A percentile compares a stretch with the other conserved stretches of the same genome.
Conservation (phyloP, 768 basidiomycete species). For the Hemileccinum impolitum region DNA sequence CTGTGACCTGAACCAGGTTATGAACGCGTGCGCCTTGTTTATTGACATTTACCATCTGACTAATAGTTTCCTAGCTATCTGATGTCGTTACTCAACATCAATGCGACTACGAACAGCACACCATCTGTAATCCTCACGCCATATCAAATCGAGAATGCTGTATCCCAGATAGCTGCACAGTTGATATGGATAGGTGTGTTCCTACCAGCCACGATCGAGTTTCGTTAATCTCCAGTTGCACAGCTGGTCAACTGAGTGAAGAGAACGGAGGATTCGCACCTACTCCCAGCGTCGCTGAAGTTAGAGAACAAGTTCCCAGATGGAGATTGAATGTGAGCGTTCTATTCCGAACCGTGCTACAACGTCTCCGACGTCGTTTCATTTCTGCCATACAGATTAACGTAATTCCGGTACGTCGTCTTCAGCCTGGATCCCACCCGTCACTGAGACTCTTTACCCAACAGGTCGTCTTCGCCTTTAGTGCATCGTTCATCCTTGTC, state of each 20-base stretch:
- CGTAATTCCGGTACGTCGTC: background rate
- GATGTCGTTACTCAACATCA: background rate
- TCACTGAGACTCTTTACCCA: too few species aligned
- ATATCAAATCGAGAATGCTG: background rate
- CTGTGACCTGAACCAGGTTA: too few species aligned
- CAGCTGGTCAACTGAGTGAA: background rate
- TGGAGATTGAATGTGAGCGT: background rate
- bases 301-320: background rate
- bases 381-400: background rate
- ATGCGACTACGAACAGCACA: too few species aligned
- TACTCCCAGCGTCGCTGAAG: background rate
- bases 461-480: background rate
- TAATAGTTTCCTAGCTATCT: background rate
- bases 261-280: background rate
- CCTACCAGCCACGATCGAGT: too few species aligned
- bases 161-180: background rate
- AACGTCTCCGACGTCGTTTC: too few species aligned
- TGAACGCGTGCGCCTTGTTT: background rate
- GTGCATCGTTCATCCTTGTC: background rate
- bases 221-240: background rate
- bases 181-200: background rate
- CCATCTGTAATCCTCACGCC: background rate
- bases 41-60: too few species aligned
- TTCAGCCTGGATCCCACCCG: background rate
- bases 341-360: too few species aligned